Conservation (phyloP, 2,329 filamentous ascomycete genomes). For the Trichophaea hybrida region DNA sequence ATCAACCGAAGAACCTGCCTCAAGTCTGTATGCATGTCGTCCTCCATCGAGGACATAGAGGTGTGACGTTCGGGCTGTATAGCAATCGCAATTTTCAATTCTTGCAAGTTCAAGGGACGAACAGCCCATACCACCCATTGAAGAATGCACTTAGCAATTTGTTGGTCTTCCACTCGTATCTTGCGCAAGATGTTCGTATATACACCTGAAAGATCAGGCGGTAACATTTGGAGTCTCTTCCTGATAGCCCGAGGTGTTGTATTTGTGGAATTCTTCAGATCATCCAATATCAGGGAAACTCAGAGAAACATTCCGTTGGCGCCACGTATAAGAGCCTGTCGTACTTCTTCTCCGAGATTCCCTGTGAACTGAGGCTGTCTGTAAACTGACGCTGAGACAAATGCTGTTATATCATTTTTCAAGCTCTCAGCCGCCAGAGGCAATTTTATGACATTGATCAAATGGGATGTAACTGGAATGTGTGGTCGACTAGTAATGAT, state of each 20-base stretch:
- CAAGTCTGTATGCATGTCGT: conserved; percentile 18
- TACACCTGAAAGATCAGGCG: background rate
- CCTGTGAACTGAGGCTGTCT: background rate
- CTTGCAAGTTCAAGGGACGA: conserved; percentile 17
- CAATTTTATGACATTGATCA: background rate
- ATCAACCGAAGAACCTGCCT: conserved; percentile 18
- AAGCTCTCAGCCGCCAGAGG: conserved; percentile 1
- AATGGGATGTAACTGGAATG: background rate
- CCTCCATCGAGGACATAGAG: conserved; percentile 16
- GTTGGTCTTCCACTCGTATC: conserved; percentile 3
- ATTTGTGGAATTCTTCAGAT: conserved; percentile 1
- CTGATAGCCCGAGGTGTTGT: background rate
- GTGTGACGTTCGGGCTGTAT: conserved; percentile 2
- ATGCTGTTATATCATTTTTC: conserved; percentile 4
- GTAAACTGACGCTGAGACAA: background rate
- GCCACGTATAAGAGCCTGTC: conserved; percentile 4
- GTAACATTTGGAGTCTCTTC: background rate
- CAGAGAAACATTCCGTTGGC: conserved; percentile 16
- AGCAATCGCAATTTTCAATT: conserved; percentile 21
- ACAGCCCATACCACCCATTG: conserved; percentile 18
- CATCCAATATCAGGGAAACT: conserved; percentile 15
- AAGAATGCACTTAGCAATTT: conserved; percentile 16
- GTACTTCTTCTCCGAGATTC: background rate
- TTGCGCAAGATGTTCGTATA: conserved; percentile 6
- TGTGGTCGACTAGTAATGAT: conserved; percentile 8